Percentiles rank a stretch among this genome's conserved stretches.
Evolutionary conservation across 768 basidiomycete species (phyloP).

Genomic region (Pleurotus djamor): DNA sequence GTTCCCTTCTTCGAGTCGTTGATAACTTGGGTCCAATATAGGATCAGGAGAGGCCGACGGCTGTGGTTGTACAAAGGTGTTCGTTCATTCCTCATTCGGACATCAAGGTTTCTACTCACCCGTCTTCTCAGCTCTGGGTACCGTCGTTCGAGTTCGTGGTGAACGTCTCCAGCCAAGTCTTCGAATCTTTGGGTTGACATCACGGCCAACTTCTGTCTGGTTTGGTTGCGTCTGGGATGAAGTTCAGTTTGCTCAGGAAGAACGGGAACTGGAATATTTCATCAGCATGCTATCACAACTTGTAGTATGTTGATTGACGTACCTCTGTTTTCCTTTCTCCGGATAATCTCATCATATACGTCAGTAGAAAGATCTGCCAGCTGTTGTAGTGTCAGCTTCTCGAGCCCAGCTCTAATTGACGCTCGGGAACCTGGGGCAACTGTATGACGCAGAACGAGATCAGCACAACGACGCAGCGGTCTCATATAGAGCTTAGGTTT

Average conservation of each 20-base stretch:
- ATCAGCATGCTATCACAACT: background rate
- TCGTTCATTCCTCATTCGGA: no score
- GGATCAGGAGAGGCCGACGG: no score
- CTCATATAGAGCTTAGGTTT: background rate
- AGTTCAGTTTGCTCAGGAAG: background rate
- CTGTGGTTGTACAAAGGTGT: no score
- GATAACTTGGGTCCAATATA: no score
- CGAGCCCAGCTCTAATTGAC: background rate
- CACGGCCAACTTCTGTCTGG: background rate
- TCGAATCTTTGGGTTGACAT: background rate
- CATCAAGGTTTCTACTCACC: background rate
- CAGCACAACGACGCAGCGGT: background rate
- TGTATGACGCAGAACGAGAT: background rate
- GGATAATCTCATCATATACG: background rate
- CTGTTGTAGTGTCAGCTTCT: background rate
- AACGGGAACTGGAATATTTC: background rate
- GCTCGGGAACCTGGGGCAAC: background rate
- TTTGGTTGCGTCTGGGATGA: slow-evolving; percentile 1
- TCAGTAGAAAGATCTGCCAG: background rate
- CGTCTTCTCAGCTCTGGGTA: background rate
- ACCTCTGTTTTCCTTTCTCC: background rate
- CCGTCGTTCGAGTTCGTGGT: background rate
- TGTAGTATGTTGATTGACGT: background rate
- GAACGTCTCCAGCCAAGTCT: background rate
- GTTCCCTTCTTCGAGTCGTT: no score